These are phyloP conservation scores for Hibiscus trionum DNA, from an alignment of 345 rosid genomes.

Conservation along the genomic window DNA sequence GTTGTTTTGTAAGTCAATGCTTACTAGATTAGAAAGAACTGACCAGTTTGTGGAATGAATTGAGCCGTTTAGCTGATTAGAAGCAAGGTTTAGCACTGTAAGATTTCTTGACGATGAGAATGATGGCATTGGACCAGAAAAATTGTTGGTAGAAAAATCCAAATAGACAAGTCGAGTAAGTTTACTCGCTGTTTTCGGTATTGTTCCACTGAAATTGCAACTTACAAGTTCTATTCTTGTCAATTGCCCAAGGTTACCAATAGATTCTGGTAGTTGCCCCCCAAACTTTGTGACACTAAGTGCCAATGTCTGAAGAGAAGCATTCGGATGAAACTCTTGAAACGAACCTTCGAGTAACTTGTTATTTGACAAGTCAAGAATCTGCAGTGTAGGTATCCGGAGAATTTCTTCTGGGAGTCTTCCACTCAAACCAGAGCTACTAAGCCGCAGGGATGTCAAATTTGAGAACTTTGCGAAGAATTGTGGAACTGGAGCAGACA, in stretches of 20 bases:
- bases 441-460: conserved; percentile 16
- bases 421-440: conserved; percentile 4
- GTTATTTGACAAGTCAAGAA: conserved; percentile 25
- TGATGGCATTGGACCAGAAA: conserved; percentile 27
- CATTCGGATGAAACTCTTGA: background rate
- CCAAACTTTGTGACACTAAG: conserved; percentile 24
- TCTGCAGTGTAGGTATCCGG: conserved; percentile 17
- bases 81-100: conserved; percentile 18
- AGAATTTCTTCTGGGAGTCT: conserved; percentile 19
- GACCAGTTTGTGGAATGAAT: conserved; percentile 21
- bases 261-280: conserved; percentile 20
- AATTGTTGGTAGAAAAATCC: conserved; percentile 18
- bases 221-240: background rate
- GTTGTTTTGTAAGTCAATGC: conserved; percentile 25
- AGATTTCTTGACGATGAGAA: conserved; percentile 17
- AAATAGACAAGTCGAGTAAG: conserved; percentile 16
- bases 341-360: conserved; percentile 16
- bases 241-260: conserved; percentile 10
- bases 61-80: conserved; percentile 26
- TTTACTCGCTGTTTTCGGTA: conserved; percentile 16
- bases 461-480: conserved; percentile 19
- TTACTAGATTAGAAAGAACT: conserved; percentile 21
- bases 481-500: conserved; percentile 21
- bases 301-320: conserved; percentile 19
- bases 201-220: conserved; percentile 17